Percentiles rank a stretch among this genome's conserved stretches.
Conservation (phyloP, 805 yeast genomes). For the Kazachstania psychrophila region DNA sequence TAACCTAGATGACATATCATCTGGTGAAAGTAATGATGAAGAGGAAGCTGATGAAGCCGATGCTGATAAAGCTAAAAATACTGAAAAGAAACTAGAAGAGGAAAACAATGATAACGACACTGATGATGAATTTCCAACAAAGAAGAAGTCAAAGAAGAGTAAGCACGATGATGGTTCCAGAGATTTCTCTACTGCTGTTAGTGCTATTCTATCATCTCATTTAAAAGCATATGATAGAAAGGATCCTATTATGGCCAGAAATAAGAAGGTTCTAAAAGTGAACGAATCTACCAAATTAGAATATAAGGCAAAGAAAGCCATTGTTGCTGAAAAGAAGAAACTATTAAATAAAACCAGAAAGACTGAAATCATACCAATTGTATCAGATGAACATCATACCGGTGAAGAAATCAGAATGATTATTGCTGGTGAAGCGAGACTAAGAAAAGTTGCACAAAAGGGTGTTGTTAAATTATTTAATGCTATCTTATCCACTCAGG, state of each 20-base stretch:
- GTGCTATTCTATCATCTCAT: conserved; percentile 73
- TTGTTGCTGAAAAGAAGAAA: conserved; percentile 63
- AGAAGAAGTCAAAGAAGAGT: conserved; percentile 47
- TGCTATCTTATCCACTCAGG: conserved; percentile 74
- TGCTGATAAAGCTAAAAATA: conserved; percentile 20
- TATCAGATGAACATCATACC: conserved; percentile 36
- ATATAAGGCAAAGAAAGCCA: conserved; percentile 63
- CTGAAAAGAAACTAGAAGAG: conserved; percentile 16
- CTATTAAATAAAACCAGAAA: conserved; percentile 58
- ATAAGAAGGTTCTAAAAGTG: conserved; percentile 57
- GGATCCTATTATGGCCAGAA: conserved; percentile 87
- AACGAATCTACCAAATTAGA: conserved; percentile 77
- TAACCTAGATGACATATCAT: conserved; percentile 14
- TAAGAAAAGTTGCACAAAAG: conserved; percentile 75
- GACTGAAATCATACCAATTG: conserved; percentile 56
- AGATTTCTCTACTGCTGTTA: conserved; percentile 73
- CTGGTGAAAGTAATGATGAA: conserved; percentile 7
- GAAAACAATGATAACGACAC: conserved; percentile 24
- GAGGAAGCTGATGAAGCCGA: conserved; percentile 16
- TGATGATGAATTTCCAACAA: conserved; percentile 36
- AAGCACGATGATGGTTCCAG: conserved; percentile 62
- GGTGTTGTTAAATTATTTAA: conserved; percentile 83
- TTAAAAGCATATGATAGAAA: conserved; percentile 81
- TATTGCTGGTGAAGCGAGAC: conserved; percentile 56
- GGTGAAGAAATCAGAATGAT: conserved; percentile 39